Evolutionary conservation across 305 asterid species (phyloP).

Genomic region (Solanum chacoense): DNA sequence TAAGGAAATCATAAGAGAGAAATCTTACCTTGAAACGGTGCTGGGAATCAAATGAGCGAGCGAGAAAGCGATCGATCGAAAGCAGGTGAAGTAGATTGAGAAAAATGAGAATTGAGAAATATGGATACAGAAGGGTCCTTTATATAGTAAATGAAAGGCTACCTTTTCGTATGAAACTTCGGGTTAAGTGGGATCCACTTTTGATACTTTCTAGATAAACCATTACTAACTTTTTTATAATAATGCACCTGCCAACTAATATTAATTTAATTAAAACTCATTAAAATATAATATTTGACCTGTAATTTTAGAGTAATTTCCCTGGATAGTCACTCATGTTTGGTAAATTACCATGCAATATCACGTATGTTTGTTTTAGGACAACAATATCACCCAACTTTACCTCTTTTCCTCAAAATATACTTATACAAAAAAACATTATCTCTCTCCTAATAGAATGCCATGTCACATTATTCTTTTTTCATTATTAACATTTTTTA

Average conservation of each 20-base stretch:
- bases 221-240: background rate
- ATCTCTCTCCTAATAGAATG: no score
- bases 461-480: no score
- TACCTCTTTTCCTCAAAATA: no score
- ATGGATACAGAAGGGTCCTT: background rate
- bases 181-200: background rate
- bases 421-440: no score
- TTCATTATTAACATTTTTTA: no score
- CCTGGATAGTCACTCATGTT: no score
- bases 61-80: background rate
- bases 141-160: background rate
- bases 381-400: no score
- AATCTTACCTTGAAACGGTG: background rate
- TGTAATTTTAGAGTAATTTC: no score
- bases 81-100: background rate
- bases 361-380: no score
- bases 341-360: no score
- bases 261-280: background rate
- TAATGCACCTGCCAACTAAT: background rate
- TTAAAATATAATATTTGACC: background rate
- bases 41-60: background rate
- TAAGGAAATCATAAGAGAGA: background rate
- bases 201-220: background rate
- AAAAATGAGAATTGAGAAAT: background rate
- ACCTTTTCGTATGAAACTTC: background rate